phyloP scores from a whole-genome alignment of 164 flowering plant species.

The Litsea cubeba region DNA sequence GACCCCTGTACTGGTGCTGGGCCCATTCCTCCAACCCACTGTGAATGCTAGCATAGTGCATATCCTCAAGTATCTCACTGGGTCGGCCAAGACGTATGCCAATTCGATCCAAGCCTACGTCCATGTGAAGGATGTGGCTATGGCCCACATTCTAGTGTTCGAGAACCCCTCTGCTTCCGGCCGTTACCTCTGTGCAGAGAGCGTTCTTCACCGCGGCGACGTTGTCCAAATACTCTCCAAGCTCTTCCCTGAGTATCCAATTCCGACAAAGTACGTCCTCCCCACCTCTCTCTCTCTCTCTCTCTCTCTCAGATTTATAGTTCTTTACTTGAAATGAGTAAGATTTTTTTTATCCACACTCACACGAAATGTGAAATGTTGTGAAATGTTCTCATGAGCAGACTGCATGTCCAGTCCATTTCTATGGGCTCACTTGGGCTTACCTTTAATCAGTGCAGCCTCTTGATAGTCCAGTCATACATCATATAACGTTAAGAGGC shows the following conservation, averaged over 20 bases:
- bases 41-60: slow-evolving; percentile 79
- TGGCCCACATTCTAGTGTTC: slow-evolving; percentile 71
- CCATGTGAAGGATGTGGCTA: slow-evolving; percentile 76
- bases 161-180: slow-evolving; percentile 83
- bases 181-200: slow-evolving; percentile 83
- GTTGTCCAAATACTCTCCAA: slow-evolving; percentile 80
- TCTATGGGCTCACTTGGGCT: too few relatives aligned
- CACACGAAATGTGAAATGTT: too few relatives aligned
- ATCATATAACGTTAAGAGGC: too few relatives aligned
- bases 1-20: slow-evolving; percentile 82
- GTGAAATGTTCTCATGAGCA: too few relatives aligned
- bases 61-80: slow-evolving; percentile 79
- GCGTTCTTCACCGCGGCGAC: slow-evolving; percentile 89
- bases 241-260: slow-evolving; percentile 82
- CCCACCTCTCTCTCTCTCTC: too few relatives aligned
- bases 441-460: too few relatives aligned
- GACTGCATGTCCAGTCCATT: too few relatives aligned
- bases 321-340: background rate
- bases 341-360: too few relatives aligned
- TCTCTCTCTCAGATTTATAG: background rate
- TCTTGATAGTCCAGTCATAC: too few relatives aligned
- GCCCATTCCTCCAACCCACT: slow-evolving; percentile 74
- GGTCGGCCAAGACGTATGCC: slow-evolving; percentile 86
- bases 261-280: slow-evolving; percentile 76
- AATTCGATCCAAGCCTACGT: slow-evolving; percentile 89